Base-by-base conservation (phyloP, 257 asterid species). In the Nicotiana otophora region DNA sequence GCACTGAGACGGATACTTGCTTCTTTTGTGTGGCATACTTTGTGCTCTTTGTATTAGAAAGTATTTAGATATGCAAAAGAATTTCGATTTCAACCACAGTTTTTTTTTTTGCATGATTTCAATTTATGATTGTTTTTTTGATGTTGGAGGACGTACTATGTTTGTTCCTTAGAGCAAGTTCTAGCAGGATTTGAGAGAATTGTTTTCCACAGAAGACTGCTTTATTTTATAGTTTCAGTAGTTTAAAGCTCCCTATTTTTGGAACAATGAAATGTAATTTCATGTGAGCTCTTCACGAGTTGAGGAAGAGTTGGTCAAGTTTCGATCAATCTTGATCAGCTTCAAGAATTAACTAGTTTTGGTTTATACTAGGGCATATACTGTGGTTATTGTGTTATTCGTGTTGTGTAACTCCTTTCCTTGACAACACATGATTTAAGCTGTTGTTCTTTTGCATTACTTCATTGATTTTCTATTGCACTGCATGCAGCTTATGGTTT, bases 401-500 rank as follows among this genome's bases (percentile, higher is more conserved):
- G 12, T 42, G 10, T 68, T 48, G 78, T 39, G 26, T 0, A 20
- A 72, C 20, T 46, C 23, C 78, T 42, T 70, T 42, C 60, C 78
- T 72, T 46, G 0, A 12, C 36, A 3, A 46, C 0, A 23, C 1
- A 74, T 26, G 15, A 15, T 74, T 14, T 6, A 2, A 46, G 8
- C 63, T 74, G 48, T 15, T 74, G 16, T 23, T 74, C 9, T 1
- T 4, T 74, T 74, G 3, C 26, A 26, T 26, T 67, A 67, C 53
- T 67, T 46, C 62, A 46, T 48, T 31, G 74, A 64, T 75, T 85
- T 84, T 36, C 28, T 42, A 42, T 68, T 67, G 36, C 58, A 26
- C 46, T 30, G 72, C 67, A 5, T 85, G 78, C 96, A 96, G 99
- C 98, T 96, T 84, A 19, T 90, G 91, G 87, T 93, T 53, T 94